Percentiles rank a stretch among this genome's conserved stretches.
phyloP scores from a whole-genome alignment of 495 filamentous ascomycete genomes.

The Aspergillus panamensis region DNA sequence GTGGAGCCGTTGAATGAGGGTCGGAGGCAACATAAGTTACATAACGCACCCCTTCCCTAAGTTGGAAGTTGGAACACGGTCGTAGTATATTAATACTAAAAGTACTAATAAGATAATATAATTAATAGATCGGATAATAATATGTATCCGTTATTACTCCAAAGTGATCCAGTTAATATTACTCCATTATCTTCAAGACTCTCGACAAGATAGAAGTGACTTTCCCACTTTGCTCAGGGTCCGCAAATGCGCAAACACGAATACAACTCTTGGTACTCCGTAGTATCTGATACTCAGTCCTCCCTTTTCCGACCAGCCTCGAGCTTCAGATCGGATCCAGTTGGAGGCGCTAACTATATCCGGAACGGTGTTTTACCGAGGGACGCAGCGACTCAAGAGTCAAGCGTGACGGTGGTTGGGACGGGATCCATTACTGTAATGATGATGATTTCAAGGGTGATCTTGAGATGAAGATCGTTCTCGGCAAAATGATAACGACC shows the following conservation, averaged over 20 bases:
- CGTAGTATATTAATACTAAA: background rate
- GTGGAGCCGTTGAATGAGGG: slow-evolving; percentile 21
- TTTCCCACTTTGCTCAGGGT: background rate
- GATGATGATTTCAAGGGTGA: background rate
- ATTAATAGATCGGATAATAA: background rate
- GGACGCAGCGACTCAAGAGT: background rate
- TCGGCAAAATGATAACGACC: background rate
- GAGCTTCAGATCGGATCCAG: background rate
- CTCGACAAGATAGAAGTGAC: background rate
- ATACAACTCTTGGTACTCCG: background rate
- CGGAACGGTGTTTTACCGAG: slow-evolving; percentile 15
- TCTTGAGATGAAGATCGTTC: background rate
- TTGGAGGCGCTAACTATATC: slow-evolving; percentile 3
- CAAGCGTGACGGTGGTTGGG: background rate
- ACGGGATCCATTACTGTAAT: background rate
- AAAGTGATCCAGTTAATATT: background rate
- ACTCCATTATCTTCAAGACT: background rate
- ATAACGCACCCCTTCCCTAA: background rate
- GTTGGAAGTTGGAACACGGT: background rate
- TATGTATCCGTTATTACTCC: background rate
- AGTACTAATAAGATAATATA: no score
- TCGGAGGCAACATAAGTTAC: slow-evolving; percentile 8
- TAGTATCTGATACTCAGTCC: background rate
- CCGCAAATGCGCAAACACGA: background rate
- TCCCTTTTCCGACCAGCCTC: background rate